Evolutionary conservation across 2,329 filamentous ascomycete species (phyloP).

Genomic region (Penicillium aurantiogriseum): DNA sequence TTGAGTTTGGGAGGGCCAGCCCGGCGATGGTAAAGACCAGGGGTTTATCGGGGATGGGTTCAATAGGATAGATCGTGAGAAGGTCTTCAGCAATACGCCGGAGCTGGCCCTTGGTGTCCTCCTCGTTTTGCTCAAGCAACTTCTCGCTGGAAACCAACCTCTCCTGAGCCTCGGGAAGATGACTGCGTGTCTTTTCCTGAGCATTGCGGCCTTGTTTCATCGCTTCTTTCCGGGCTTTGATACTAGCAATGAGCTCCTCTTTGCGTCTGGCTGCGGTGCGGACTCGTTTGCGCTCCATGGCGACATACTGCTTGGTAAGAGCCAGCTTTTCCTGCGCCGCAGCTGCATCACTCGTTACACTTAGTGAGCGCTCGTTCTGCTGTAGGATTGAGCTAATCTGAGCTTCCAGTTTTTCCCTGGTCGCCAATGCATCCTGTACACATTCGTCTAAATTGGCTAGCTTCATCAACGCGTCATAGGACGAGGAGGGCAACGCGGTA

Average conservation of each 20-base stretch:
- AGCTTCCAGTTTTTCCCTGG: slow-evolving; percentile 68
- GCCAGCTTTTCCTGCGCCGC: slow-evolving; percentile 42
- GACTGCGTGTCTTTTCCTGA: slow-evolving; percentile 58
- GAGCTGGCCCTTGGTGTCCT: slow-evolving; percentile 77
- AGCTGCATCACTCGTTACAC: slow-evolving; percentile 35
- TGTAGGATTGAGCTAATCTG: slow-evolving; percentile 65
- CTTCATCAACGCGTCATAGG: slow-evolving; percentile 84
- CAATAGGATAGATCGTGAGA: slow-evolving; percentile 74
- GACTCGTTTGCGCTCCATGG: slow-evolving; percentile 64
- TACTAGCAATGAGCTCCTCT: slow-evolving; percentile 65
- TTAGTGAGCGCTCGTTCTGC: slow-evolving; percentile 35
- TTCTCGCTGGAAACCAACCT: slow-evolving; percentile 58
- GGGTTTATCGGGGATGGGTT: slow-evolving; percentile 61
- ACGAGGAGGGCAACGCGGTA: slow-evolving; percentile 63
- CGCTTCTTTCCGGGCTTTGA: slow-evolving; percentile 63
- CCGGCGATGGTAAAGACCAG: slow-evolving; percentile 82
- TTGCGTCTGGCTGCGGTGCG: slow-evolving; percentile 61
- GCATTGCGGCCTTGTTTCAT: slow-evolving; percentile 63
- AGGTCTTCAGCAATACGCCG: slow-evolving; percentile 86
- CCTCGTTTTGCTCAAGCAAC: slow-evolving; percentile 55
- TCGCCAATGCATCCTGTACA: slow-evolving; percentile 82
- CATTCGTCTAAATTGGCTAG: slow-evolving; percentile 85
- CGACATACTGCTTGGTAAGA: slow-evolving; percentile 52
- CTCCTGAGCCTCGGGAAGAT: slow-evolving; percentile 61
- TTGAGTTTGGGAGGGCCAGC: slow-evolving; percentile 75